Conservation (phyloP, 164 flowering plant genomes). For the Berberis thunbergii region DNA sequence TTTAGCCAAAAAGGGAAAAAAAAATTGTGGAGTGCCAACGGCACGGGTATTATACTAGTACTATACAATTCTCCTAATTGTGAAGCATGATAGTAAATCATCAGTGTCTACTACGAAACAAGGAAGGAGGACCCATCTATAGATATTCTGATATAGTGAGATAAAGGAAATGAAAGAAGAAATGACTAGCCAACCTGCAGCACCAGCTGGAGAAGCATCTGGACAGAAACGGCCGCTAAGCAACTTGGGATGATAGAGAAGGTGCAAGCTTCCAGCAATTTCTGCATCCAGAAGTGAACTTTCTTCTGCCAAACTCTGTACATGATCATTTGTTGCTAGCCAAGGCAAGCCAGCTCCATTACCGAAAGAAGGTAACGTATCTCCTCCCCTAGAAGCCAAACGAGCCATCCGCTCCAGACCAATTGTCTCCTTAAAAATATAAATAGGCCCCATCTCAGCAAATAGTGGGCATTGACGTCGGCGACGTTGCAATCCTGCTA, state of each 20-base stretch:
- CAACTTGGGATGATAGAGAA: constrained; percentile 87
- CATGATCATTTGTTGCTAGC: constrained; percentile 64
- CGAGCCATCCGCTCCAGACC: constrained; percentile 91
- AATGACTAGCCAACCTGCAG: constrained; percentile 52
- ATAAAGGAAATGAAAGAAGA: constrained; percentile 1
- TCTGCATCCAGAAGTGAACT: constrained; percentile 79
- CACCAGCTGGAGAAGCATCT: constrained; percentile 96
- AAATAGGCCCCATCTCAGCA: constrained; percentile 99
- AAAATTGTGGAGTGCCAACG: too few relatives aligned
- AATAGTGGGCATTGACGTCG: constrained; percentile 96
- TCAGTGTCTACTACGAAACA: not conserved
- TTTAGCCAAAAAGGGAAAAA: too few relatives aligned
- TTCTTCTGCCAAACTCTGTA: constrained; percentile 60
- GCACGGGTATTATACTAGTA: too few relatives aligned
- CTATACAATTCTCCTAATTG: too few relatives aligned
- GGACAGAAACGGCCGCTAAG: constrained; percentile 95
- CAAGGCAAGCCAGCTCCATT: constrained; percentile 84
- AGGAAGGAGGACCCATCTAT: not conserved
- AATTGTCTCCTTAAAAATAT: constrained; percentile 90
- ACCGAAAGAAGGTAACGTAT: constrained; percentile 85
- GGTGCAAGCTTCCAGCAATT: constrained; percentile 75
- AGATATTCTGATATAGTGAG: not conserved
- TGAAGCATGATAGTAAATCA: too few relatives aligned
- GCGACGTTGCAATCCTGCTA: constrained; percentile 98
- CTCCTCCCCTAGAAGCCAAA: constrained; percentile 95